Conservation (phyloP, 805 yeast species). For the Sungouiella thailandica region DNA sequence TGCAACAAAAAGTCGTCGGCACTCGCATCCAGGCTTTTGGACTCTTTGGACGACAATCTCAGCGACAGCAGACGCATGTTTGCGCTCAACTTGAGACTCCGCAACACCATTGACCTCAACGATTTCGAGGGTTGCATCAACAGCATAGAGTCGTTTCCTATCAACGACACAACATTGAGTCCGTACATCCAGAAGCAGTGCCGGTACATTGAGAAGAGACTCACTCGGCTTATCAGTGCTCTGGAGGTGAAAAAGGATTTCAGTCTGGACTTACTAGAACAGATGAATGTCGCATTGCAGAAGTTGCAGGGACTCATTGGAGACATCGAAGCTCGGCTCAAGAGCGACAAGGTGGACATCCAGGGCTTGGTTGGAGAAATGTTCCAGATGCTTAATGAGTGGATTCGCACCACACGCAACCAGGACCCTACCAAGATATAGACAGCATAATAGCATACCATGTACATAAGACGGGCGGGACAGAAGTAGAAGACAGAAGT, state of each 20-base stretch:
- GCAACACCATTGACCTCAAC: constrained; percentile 17
- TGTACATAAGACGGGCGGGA: too few species aligned
- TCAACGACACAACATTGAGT: constrained; percentile 24
- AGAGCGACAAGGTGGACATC: constrained; percentile 28
- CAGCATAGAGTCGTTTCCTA: constrained; percentile 25
- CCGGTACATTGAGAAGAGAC: constrained; percentile 22
- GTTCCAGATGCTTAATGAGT: constrained; percentile 21
- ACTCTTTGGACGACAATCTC: constrained; percentile 17
- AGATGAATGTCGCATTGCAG: constrained; percentile 8
- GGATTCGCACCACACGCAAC: constrained; percentile 16
- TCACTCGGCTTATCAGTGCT: constrained; percentile 13
- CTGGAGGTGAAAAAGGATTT: constrained; percentile 3
- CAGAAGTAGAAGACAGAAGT: too few species aligned
- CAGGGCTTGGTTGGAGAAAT: constrained; percentile 14
- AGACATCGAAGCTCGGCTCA: constrained; percentile 28
- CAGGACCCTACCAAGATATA: constrained; percentile 2
- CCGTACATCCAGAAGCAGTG: constrained; percentile 33
- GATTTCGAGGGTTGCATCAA: constrained; percentile 16
- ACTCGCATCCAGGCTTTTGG: constrained; percentile 21
- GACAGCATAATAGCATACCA: too few species aligned
- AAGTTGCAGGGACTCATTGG: constrained; percentile 30
- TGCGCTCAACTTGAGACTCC: constrained; percentile 20
- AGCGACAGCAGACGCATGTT: constrained; percentile 23
- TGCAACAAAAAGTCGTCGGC: constrained; percentile 23
- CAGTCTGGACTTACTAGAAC: neutral